Conservation (phyloP, 176 grass and related monocot species). For the Oropetium thomaeum region DNA sequence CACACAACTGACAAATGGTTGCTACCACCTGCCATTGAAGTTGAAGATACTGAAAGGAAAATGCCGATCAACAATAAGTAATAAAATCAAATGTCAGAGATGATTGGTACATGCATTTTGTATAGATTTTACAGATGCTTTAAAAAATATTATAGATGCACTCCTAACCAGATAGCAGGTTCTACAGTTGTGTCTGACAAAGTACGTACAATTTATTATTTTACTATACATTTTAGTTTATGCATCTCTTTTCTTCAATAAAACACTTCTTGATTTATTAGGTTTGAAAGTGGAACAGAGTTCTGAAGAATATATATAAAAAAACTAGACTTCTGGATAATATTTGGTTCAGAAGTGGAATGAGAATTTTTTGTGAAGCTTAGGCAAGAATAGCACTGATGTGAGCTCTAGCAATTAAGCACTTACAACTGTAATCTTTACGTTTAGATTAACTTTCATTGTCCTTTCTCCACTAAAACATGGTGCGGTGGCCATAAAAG, state of each 20-base stretch:
- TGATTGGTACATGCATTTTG: neutral
- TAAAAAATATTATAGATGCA: slow-evolving; percentile 7
- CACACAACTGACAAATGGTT: neutral
- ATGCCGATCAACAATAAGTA: neutral
- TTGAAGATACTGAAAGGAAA: neutral
- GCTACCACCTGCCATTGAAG: neutral
- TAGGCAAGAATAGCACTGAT: slow-evolving; percentile 12
- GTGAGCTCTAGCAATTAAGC: slow-evolving; percentile 49
- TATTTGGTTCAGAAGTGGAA: slow-evolving; percentile 21
- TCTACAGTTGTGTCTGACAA: neutral
- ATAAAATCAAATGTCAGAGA: neutral
- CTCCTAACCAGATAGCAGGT: slow-evolving; percentile 13
- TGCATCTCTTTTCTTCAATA: slow-evolving; percentile 19
- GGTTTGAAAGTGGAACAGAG: slow-evolving; percentile 29
- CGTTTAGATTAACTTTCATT: slow-evolving; percentile 28
- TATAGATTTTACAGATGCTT: neutral
- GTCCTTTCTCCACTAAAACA: slow-evolving; percentile 46
- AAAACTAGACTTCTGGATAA: neutral
- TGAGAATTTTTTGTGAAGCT: slow-evolving; percentile 36
- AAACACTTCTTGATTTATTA: slow-evolving; percentile 18
- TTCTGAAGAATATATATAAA: slow-evolving; percentile 29
- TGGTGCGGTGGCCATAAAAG: slow-evolving; percentile 24
- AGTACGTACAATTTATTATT: neutral
- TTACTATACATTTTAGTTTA: neutral
- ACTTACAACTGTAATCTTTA: slow-evolving; percentile 35